Evolutionary conservation across 2,329 filamentous ascomycete genomes (phyloP).

Genomic region (Talaromyces rugulosus): DNA sequence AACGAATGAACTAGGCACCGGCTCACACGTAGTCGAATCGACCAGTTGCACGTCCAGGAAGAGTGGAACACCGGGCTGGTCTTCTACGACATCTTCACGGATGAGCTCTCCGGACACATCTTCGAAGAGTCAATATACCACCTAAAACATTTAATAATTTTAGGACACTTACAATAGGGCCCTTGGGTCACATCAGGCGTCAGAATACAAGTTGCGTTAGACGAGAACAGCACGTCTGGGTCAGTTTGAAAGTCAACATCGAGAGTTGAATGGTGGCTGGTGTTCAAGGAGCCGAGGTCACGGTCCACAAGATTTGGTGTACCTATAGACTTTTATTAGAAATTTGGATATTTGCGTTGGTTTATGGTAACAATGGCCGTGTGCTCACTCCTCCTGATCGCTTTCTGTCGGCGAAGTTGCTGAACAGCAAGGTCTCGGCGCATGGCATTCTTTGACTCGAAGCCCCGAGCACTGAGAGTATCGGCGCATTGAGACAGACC

Average conservation of each 20-base stretch:
- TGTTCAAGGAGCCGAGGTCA: background rate
- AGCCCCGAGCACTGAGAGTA: background rate
- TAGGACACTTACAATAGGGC: background rate
- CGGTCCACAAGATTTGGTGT: background rate
- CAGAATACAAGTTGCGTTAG: background rate
- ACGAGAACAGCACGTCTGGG: background rate
- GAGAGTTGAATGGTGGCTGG: background rate
- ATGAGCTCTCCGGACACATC: conserved; percentile 5
- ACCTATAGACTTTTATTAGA: background rate
- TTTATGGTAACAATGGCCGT: too few species aligned
- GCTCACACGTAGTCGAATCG: conserved; percentile 27
- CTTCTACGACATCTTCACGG: background rate
- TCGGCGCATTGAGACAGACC: background rate
- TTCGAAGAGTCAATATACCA: background rate
- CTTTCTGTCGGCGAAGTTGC: background rate
- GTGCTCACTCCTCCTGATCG: too few species aligned
- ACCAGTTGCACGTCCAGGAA: conserved; percentile 3
- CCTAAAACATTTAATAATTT: too few species aligned
- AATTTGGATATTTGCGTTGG: too few species aligned
- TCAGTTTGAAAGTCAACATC: background rate
- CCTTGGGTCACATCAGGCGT: background rate
- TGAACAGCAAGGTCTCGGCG: conserved; percentile 2
- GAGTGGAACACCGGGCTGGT: background rate
- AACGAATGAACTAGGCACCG: conserved; percentile 30
- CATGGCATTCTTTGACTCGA: background rate